These are phyloP conservation scores for Hibiscus trionum DNA, from an alignment of 345 rosid genomes.

Conservation along the genomic window DNA sequence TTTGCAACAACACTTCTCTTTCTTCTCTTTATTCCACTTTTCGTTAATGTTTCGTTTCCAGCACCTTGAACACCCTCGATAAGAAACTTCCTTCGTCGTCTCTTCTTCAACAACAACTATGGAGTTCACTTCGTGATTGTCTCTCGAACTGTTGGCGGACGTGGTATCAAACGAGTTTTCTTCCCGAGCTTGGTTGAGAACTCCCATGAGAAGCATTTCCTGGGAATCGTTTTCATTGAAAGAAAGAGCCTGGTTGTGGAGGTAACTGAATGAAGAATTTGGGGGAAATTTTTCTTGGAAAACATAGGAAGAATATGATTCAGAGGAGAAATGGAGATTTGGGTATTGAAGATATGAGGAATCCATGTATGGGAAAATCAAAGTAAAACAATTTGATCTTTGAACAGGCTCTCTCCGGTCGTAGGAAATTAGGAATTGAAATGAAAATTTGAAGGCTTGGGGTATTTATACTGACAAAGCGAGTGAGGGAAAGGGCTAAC, in stretches of 20 bases:
- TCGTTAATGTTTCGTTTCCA: conserved; percentile 4
- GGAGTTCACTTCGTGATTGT: conserved; percentile 29
- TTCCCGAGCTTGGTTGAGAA: conserved; percentile 26
- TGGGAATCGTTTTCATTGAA: conserved; percentile 50
- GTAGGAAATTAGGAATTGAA: not conserved
- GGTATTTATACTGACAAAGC: conserved; percentile 13
- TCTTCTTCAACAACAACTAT: not conserved
- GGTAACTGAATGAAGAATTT: not conserved
- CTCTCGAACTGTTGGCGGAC: not conserved
- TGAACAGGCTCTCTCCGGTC: conserved; percentile 4
- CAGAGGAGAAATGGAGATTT: conserved; percentile 18
- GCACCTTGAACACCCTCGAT: conserved; percentile 35
- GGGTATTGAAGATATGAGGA: conserved; percentile 25
- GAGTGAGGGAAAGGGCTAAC: conserved; percentile 4
- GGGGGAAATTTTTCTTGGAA: conserved; percentile 13
- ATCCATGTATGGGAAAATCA: conserved; percentile 22
- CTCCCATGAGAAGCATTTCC: conserved; percentile 49
- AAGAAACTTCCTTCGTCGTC: conserved; percentile 20
- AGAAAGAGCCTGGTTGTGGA: conserved; percentile 28
- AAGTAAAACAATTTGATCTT: not conserved
- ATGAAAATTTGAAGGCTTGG: not conserved
- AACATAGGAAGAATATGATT: conserved; percentile 12
- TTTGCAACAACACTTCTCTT: no score
- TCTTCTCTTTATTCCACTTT: conserved; percentile 5
- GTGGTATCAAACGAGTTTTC: conserved; percentile 4